A percentile compares a stretch with the other conserved stretches of the same genome.
Conservation (phyloP, 768 basidiomycete species). For the Boletus tomentosulus region DNA sequence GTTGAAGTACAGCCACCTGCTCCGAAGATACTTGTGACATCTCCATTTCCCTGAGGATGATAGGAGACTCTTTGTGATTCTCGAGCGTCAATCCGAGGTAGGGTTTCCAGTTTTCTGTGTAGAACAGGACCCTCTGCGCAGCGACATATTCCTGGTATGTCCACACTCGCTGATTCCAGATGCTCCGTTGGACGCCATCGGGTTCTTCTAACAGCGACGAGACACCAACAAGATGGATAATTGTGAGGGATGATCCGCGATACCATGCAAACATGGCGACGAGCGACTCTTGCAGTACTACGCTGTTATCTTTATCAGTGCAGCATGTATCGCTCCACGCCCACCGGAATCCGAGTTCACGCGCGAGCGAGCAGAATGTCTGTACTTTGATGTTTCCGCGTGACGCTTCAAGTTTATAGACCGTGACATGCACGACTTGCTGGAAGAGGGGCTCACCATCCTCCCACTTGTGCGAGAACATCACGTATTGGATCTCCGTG, state of each 20-base stretch:
- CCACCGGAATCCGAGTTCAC: constrained; percentile 9
- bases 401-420: constrained; percentile 3
- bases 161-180: too few relatives aligned
- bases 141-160: too few relatives aligned
- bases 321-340: constrained; percentile 17
- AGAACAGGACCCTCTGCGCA: too few relatives aligned
- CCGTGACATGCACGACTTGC: not conserved
- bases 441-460: not conserved
- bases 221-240: constrained; percentile 10
- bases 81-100: not conserved
- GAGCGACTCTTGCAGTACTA: constrained; percentile 11
- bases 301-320: not conserved
- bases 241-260: constrained; percentile 1
- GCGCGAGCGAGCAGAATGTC: not conserved
- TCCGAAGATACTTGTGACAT: not conserved
- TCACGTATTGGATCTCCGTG: not conserved
- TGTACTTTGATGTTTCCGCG: constrained; percentile 5
- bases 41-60: not conserved
- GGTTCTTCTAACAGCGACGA: not conserved
- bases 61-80: not conserved
- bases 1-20: not conserved
- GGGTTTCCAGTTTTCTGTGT: too few relatives aligned
- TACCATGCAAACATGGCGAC: constrained; percentile 16
- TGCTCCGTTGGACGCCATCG: not conserved
- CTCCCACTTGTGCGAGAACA: constrained; percentile 6